Evolutionary conservation across 2,329 filamentous ascomycete genomes (phyloP), one percentile per base, ranked within the genome.

Genomic region (Nannizziopsis arthrosporioides): DNA sequence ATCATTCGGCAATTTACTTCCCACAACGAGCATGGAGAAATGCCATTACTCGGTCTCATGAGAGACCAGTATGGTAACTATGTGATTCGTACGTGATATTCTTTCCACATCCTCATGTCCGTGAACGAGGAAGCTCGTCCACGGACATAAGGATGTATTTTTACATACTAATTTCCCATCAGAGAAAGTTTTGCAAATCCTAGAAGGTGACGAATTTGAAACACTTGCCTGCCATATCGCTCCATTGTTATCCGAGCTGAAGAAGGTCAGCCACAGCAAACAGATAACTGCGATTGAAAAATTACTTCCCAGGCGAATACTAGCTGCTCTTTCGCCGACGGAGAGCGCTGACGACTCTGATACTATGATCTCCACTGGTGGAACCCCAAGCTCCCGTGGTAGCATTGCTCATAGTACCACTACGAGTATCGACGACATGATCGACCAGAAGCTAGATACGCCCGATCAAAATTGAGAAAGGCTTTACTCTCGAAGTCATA

Each of bases 31-130:
- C 77, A 84, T 38, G 84, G 84, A 10, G 78, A 80, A 48, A 82
- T 73, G 48, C 78, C 81, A n/a, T 69, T 96, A 34, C 75, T 83
- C 53, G 73, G 76, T 17, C 74, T 95, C 67, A 88, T 95, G 75
- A 85, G 82, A 55, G 90, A 98, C 62, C 84, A 86, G 54, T 96
- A 82, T 63, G 92, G 86, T 51, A 98, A 98, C 65, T 98, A 96
- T 62, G 90, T 96, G 5, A 84, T 96, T 53, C 90, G 88, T 94
- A 78, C 80, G 87, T 80, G 5, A 42, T 10, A 27, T 31, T 14
- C 3, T 15, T 46, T 10, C 3, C n/a, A n/a, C n/a, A n/a, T n/a
- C n/a, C n/a, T n/a, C n/a, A n/a, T n/a, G n/a, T n/a, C n/a, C n/a
- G n/a, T n/a, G n/a, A n/a, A n/a, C n/a, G n/a, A n/a, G n/a, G n/a